A percentile compares a stretch with the other conserved stretches of the same genome.
phyloP scores from a whole-genome alignment of 495 filamentous ascomycete genomes.

The Lasiosphaeria miniovina region DNA sequence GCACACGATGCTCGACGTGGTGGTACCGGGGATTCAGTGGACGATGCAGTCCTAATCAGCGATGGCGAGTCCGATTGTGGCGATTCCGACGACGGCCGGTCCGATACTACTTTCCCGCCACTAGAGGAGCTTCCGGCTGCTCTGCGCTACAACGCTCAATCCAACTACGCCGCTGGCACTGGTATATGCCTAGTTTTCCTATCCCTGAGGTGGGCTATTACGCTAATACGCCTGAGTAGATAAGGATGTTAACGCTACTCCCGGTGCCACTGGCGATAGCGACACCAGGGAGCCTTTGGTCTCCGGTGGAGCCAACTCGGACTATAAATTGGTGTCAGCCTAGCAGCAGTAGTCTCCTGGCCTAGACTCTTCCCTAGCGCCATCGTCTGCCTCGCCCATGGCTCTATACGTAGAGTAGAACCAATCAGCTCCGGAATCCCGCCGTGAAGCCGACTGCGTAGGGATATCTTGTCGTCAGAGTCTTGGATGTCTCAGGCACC shows the following conservation, averaged over 20 bases:
- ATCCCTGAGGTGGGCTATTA: constrained; percentile 12
- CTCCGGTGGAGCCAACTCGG: no score
- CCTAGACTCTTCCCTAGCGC: no score
- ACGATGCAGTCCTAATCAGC: constrained; percentile 14
- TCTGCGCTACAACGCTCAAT: constrained; percentile 10
- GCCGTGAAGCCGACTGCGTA: background rate
- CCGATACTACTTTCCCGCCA: constrained; percentile 14
- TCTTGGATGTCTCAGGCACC: constrained; percentile 12
- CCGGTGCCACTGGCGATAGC: constrained; percentile 12
- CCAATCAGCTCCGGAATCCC: constrained; percentile 4
- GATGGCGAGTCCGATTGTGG: constrained; percentile 15
- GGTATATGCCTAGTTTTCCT: constrained; percentile 19
- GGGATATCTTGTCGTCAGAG: constrained; percentile 1
- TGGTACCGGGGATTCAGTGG: constrained; percentile 8
- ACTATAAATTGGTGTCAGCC: no score
- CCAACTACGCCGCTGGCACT: constrained; percentile 12
- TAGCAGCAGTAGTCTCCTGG: no score
- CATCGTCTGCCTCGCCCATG: constrained; percentile 3
- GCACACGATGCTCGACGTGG: constrained; percentile 6
- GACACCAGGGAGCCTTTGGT: constrained; percentile 17
- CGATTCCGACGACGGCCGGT: constrained; percentile 13
- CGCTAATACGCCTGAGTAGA: constrained; percentile 18
- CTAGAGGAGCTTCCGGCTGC: constrained; percentile 13
- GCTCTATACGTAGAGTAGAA: constrained; percentile 10
- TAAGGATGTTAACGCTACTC: constrained; percentile 15